Conservation (phyloP, 495 filamentous ascomycete species). For the Acidiella bohemica region DNA sequence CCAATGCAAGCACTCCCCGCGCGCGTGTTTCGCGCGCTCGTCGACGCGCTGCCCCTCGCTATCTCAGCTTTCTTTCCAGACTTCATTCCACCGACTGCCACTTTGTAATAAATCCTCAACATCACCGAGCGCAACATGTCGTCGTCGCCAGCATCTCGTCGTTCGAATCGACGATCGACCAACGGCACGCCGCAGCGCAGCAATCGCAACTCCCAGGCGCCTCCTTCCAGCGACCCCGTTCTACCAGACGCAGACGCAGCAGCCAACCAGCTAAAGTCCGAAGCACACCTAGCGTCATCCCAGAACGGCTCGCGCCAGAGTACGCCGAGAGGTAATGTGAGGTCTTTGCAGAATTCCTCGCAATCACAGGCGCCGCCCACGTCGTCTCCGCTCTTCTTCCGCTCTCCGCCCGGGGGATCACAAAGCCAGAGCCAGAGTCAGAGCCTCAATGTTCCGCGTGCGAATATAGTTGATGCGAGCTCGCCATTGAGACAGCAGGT, state of each 20-base stretch:
- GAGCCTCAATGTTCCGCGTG: conserved; percentile 34
- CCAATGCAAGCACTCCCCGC: too few relatives aligned
- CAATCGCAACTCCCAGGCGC: conserved; percentile 37
- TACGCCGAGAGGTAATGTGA: conserved; percentile 11
- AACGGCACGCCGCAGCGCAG: conserved; percentile 43
- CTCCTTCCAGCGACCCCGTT: conserved; percentile 36
- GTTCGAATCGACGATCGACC: conserved; percentile 38
- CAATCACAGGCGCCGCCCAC: conserved; percentile 29
- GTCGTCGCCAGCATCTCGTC: conserved; percentile 20
- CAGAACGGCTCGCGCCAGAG: conserved; percentile 7
- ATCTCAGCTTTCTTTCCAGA: neutral
- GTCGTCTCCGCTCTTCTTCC: conserved; percentile 74
- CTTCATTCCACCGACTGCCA: neutral
- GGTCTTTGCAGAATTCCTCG: conserved; percentile 11
- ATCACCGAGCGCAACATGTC: conserved; percentile 5
- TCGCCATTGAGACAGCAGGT: conserved; percentile 50
- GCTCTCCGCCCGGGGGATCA: conserved; percentile 50
- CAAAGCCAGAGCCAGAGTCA: conserved; percentile 20
- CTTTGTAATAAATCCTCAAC: neutral
- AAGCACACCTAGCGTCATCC: conserved; percentile 37
- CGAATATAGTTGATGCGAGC: conserved; percentile 44
- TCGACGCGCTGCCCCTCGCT: too few relatives aligned
- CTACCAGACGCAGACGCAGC: conserved; percentile 31
- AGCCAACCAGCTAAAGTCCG: conserved; percentile 31
- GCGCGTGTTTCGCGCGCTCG: too few relatives aligned